Evolutionary conservation across 306 rosid species (phyloP).

Genomic region (Quercus dentata): DNA sequence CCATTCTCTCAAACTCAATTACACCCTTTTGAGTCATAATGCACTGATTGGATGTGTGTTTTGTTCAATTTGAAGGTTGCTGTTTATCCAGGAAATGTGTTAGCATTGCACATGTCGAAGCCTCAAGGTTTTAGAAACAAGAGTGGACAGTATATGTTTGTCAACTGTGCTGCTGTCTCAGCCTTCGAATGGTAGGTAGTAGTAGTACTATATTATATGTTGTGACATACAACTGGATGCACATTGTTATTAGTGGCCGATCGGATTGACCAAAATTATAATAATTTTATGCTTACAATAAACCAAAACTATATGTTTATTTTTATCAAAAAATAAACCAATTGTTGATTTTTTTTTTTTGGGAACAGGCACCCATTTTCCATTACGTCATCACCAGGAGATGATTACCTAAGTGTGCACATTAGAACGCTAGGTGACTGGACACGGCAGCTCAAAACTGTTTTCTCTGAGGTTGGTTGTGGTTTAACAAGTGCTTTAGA

Average conservation of each 20-base stretch:
- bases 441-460: constrained; percentile 54
- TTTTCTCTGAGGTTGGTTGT: constrained; percentile 42
- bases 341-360: background rate
- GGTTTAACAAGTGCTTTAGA: background rate
- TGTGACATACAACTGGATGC: background rate
- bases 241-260: background rate
- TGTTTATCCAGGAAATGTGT: constrained; percentile 59
- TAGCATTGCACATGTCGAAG: constrained; percentile 49
- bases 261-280: background rate
- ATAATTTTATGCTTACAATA: background rate
- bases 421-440: constrained; percentile 58
- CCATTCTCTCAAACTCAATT: background rate
- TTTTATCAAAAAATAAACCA: no score
- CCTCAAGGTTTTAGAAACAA: constrained; percentile 56
- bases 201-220: background rate
- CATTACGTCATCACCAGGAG: constrained; percentile 57
- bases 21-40: no score
- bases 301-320: no score
- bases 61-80: constrained; percentile 33
- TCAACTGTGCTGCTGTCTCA: constrained; percentile 54
- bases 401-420: constrained; percentile 54
- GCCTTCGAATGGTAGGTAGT: constrained; percentile 50
- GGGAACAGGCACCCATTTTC: constrained; percentile 61
- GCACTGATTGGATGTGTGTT: background rate
- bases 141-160: constrained; percentile 65